Percentiles rank a stretch among this genome's conserved stretches.
These are phyloP conservation scores for Diophrys sp. DNA, from an alignment of 73 alveolate species.

Conservation along the genomic window DNA sequence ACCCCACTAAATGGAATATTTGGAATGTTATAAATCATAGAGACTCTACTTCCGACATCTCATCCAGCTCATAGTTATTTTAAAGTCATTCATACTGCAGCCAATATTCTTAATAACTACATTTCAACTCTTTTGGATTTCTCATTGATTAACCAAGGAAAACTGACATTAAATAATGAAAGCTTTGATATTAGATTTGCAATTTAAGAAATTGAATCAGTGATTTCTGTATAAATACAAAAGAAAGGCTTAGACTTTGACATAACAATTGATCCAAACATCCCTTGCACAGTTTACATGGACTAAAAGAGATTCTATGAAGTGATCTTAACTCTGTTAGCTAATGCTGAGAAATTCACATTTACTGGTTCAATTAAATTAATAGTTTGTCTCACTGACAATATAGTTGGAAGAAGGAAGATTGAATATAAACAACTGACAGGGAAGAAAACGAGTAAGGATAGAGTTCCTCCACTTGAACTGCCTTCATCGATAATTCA, in stretches of 20 bases:
- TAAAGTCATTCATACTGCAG: not conserved
- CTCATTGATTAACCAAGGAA: not conserved
- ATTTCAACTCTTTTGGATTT: not conserved
- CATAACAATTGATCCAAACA: too few species aligned
- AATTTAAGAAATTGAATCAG: not conserved
- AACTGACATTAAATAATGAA: not conserved
- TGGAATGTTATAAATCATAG: not conserved
- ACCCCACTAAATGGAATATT: not conserved
- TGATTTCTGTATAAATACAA: not conserved
- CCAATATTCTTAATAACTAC: not conserved
- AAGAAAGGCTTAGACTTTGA: not conserved
- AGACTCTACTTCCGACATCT: not conserved
- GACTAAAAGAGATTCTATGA: not conserved
- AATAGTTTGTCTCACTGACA: not conserved
- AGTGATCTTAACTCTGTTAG: not conserved
- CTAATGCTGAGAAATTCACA: conserved; percentile 2
- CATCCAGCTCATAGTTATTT: too few species aligned
- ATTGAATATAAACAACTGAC: not conserved
- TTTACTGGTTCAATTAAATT: not conserved
- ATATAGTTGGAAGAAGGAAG: conserved; percentile 3
- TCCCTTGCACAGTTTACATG: not conserved
- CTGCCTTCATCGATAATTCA: too few species aligned
- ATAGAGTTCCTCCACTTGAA: not conserved
- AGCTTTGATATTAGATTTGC: not conserved
- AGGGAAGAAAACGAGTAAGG: not conserved